Conservation (phyloP, 768 basidiomycete species). For the Hericium alpestre region DNA sequence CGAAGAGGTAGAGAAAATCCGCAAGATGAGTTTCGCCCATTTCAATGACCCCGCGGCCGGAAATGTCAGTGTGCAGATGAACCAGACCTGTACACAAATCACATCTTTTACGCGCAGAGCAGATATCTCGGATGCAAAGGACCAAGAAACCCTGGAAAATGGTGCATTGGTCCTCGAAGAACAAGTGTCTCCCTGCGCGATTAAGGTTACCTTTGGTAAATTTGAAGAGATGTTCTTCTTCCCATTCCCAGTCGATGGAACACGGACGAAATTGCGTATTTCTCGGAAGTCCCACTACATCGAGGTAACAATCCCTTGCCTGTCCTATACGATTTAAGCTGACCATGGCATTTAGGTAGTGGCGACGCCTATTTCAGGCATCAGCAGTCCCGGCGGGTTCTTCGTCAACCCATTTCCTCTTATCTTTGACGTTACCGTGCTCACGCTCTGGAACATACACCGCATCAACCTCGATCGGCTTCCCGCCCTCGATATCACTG, state of each 20-base stretch:
- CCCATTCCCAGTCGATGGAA: conserved; percentile 34
- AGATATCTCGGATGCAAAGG: neutral
- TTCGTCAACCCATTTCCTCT: conserved; percentile 21
- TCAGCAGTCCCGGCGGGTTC: conserved; percentile 12
- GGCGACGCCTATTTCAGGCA: conserved; percentile 11
- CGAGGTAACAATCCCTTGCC: conserved; percentile 15
- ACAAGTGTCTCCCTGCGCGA: conserved; percentile 24
- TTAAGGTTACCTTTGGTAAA: conserved; percentile 21
- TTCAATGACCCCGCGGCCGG: conserved; percentile 10
- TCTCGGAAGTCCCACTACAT: conserved; percentile 48
- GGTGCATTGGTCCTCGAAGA: conserved; percentile 2
- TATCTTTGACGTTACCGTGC: neutral
- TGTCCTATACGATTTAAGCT: neutral
- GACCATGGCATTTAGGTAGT: conserved; percentile 23
- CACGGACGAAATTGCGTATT: conserved; percentile 30
- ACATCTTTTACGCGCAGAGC: neutral
- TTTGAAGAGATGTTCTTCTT: conserved; percentile 23
- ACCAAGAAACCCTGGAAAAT: conserved; percentile 6
- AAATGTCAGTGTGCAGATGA: conserved; percentile 3
- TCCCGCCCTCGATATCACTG: conserved; percentile 21
- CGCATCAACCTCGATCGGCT: conserved; percentile 26
- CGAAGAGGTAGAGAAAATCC: neutral
- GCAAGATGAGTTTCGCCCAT: neutral
- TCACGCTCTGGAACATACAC: conserved; percentile 27
- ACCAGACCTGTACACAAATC: neutral